Percentiles rank a stretch among this genome's conserved stretches.
Evolutionary conservation across 805 yeast genomes (phyloP).

Genomic region (Kodamaea sagamina): DNA sequence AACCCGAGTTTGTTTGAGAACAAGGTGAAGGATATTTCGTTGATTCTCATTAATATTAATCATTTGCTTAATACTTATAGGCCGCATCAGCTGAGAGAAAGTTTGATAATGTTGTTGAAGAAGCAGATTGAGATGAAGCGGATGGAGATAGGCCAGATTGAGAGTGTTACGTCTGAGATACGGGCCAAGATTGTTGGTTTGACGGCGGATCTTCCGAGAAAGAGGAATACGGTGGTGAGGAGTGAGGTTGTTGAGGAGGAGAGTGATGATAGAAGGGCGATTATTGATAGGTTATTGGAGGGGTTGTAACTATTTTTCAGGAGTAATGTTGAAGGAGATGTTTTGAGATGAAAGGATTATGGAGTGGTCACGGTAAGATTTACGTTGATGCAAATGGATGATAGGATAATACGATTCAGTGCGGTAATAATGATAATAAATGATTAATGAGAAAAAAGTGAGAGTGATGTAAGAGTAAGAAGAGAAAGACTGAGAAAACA

Average conservation of each 20-base stretch:
- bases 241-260: background rate
- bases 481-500: too few relatives aligned
- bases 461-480: too few relatives aligned
- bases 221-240: background rate
- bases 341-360: too few relatives aligned
- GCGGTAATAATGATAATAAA: too few relatives aligned
- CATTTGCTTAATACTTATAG: slow-evolving; percentile 89
- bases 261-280: background rate
- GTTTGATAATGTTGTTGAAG: slow-evolving; percentile 70
- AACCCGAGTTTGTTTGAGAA: slow-evolving; percentile 62
- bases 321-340: too few relatives aligned
- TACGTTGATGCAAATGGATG: too few relatives aligned
- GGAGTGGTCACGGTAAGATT: too few relatives aligned
- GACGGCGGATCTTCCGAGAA: slow-evolving; percentile 12
- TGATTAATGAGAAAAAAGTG: too few relatives aligned
- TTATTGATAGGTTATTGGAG: background rate
- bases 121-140: slow-evolving; percentile 68
- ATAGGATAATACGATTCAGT: too few relatives aligned
- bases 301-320: too few relatives aligned
- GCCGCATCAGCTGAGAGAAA: slow-evolving; percentile 93
- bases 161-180: slow-evolving; percentile 40
- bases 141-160: slow-evolving; percentile 51
- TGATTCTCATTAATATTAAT: slow-evolving; percentile 83
- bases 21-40: slow-evolving; percentile 77
- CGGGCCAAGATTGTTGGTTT: slow-evolving; percentile 36